Evolutionary conservation across 176 grass and related monocot genomes (phyloP).

Genomic region (Panicum miliaceum): DNA sequence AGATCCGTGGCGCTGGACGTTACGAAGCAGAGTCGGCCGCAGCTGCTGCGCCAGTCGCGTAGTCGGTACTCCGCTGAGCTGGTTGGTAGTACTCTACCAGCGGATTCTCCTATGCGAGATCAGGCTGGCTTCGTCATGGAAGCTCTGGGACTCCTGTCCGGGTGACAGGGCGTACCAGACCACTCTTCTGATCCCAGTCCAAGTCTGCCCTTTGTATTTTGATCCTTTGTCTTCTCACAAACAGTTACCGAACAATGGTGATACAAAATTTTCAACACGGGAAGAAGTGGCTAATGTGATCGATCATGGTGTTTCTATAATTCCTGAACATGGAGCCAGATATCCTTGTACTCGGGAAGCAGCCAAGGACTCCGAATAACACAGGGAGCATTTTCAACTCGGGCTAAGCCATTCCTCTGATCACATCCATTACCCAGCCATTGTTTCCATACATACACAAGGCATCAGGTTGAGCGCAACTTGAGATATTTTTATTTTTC

Average conservation of each 20-base stretch:
- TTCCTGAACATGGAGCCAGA: neutral
- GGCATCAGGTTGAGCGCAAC: neutral
- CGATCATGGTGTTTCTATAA: neutral
- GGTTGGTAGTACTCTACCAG: neutral
- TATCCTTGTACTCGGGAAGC: constrained; percentile 10
- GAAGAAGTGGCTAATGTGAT: neutral
- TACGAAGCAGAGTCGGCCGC: neutral
- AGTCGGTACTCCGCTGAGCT: neutral
- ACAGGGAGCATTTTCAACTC: neutral
- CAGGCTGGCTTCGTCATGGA: neutral
- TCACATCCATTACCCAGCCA: neutral
- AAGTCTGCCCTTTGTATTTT: neutral
- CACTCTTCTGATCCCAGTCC: neutral
- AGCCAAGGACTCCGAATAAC: neutral
- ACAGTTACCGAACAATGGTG: neutral
- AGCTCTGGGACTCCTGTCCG: neutral
- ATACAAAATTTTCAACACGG: neutral
- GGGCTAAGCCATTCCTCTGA: neutral
- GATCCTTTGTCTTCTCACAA: neutral
- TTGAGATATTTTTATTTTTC: neutral
- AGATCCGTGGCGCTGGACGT: constrained; percentile 37
- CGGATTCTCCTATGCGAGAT: neutral
- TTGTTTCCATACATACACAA: neutral
- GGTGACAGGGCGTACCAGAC: neutral
- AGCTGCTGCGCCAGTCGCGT: constrained; percentile 26